These are phyloP conservation scores for Neurospora cerealis DNA, from an alignment of 495 filamentous ascomycete species.

Conservation along the genomic window DNA sequence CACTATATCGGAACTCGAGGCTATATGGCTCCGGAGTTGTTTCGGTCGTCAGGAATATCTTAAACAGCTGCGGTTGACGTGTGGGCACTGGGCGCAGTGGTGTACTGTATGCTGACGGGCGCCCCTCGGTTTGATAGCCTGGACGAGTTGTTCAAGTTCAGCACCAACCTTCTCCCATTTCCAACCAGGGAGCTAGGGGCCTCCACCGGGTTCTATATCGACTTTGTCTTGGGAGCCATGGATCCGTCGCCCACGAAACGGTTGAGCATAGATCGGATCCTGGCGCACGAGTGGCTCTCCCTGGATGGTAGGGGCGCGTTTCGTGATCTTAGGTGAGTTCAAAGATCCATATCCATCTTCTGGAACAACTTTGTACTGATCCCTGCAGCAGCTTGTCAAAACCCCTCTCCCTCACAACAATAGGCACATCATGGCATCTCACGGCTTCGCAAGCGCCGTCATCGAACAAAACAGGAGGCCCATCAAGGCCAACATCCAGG, in stretches of 20 bases:
- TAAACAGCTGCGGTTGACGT: slow-evolving; percentile 7
- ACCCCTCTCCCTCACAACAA: not conserved
- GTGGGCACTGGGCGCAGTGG: slow-evolving; percentile 14
- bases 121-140: not conserved
- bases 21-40: slow-evolving; percentile 2
- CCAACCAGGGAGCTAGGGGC: not conserved
- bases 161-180: not conserved
- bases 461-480: not conserved
- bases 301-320: not conserved
- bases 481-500: not conserved
- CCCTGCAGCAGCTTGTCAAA: not conserved
- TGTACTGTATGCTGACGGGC: not conserved
- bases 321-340: not conserved
- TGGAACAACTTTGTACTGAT: not conserved
- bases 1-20: not conserved
- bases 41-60: not conserved
- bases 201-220: not conserved
- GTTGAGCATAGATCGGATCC: not conserved
- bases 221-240: not conserved
- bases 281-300: not conserved
- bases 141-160: not conserved
- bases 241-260: not conserved
- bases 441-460: not conserved
- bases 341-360: no score
- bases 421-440: not conserved